Evolutionary conservation across 2,329 filamentous ascomycete species (phyloP), one percentile per base, ranked within the genome.

Genomic region (Gnomoniopsis smithogilvyi): DNA sequence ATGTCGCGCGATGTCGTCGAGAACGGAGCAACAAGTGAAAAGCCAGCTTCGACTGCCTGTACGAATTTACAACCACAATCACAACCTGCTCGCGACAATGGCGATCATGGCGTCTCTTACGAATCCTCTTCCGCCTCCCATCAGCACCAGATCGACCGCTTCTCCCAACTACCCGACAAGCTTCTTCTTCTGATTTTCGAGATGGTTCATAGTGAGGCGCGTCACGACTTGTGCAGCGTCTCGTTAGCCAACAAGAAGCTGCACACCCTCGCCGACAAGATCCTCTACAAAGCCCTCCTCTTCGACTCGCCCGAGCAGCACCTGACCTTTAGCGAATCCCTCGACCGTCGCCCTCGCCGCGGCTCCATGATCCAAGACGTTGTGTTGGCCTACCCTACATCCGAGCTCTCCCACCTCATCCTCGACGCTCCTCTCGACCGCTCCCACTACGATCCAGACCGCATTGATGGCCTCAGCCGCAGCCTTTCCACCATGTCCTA

Each of bases 401-500:
- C 71, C 30, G 73, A 78, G 62, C 68, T 80, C 59, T 72, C 72
- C 36, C 72, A 74, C n/a, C 67, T 79, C 48, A 71, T 74, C 49
- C 70, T 74, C 43, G 68, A 77, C 56, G 69, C 67, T 4, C 69
- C 74, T 49, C 67, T 74, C 52, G 69, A 70, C 58, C 67, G 67
- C 52, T 69, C 70, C 1, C 69, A 71, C 58, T 69, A 72, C 54
- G 61, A 59, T 33, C 67, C 71, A 24, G 60, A 67, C 57, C 72
- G 70, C 47, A 72, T 76, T 58, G 78, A 80, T 64, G 72, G 70
- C 54, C 70, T 81, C 26, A 77, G 76, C 24, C 75, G 76, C 62
- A 76, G 77, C 47, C 75, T 81, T 36, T 76, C 76, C 3, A 74
- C 74, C 53, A 80, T 81, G 78, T 78, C 76, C 21, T 80, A 81